Evolutionary conservation across 2,329 filamentous ascomycete species (phyloP).

Genomic region (Aspergillus cejpii): DNA sequence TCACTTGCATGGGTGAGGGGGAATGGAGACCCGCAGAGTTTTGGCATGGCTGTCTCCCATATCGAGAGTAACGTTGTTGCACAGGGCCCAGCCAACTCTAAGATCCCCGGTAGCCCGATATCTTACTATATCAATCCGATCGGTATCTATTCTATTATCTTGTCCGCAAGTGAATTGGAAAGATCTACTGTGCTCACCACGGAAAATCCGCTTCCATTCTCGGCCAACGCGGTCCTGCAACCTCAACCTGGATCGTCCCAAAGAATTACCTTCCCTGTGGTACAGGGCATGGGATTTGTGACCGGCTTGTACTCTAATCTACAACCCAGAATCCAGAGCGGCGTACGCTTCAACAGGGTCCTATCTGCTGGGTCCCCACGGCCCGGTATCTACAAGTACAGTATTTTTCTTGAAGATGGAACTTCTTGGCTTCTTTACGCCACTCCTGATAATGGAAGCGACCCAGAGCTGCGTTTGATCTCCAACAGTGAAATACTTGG

Average conservation of each 20-base stretch:
- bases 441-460: slow-evolving; percentile 51
- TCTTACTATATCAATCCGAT: slow-evolving; percentile 75
- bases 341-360: slow-evolving; percentile 66
- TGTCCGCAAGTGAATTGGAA: slow-evolving; percentile 71
- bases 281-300: slow-evolving; percentile 85
- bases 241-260: slow-evolving; percentile 49
- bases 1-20: slow-evolving; percentile 62
- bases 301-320: slow-evolving; percentile 68
- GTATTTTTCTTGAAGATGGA: slow-evolving; percentile 63
- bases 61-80: slow-evolving; percentile 61
- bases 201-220: slow-evolving; percentile 51
- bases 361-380: slow-evolving; percentile 50
- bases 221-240: slow-evolving; percentile 61
- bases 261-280: slow-evolving; percentile 67
- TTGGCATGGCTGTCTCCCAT: slow-evolving; percentile 72
- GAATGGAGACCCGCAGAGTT: slow-evolving; percentile 57
- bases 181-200: slow-evolving; percentile 51
- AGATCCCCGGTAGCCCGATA: slow-evolving; percentile 51
- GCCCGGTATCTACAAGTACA: slow-evolving; percentile 67
- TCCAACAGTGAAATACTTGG: slow-evolving; percentile 62
- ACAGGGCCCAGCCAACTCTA: slow-evolving; percentile 53
- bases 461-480: slow-evolving; percentile 61
- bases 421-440: slow-evolving; percentile 76
- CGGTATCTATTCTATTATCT: slow-evolving; percentile 69
- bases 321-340: slow-evolving; percentile 66